These are phyloP conservation scores for Kwoniella sp. DNA, from an alignment of 768 basidiomycete genomes.

Conservation along the genomic window DNA sequence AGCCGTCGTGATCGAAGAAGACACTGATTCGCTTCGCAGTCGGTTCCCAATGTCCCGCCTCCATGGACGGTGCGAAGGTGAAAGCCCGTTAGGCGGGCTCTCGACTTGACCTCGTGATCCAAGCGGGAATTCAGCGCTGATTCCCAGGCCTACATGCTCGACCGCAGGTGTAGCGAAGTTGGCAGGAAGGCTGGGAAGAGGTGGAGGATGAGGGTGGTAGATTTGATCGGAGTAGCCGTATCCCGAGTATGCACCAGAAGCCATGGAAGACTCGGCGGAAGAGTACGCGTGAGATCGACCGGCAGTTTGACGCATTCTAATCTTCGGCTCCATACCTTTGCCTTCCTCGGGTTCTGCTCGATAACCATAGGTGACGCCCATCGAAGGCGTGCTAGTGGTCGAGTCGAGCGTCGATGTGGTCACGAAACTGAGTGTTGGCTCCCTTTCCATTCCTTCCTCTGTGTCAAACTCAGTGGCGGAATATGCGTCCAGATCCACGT, in stretches of 20 bases:
- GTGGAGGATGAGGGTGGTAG: slow-evolving; percentile 45
- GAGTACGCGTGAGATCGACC: slow-evolving; percentile 46
- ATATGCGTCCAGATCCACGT: slow-evolving; percentile 45
- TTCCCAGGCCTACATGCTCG: slow-evolving; percentile 43
- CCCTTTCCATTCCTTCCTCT: slow-evolving; percentile 28
- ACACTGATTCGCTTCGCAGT: slow-evolving; percentile 41
- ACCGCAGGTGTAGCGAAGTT: slow-evolving; percentile 17
- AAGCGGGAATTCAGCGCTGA: slow-evolving; percentile 28
- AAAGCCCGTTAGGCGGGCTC: slow-evolving; percentile 22
- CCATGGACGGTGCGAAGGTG: slow-evolving; percentile 43
- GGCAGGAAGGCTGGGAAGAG: slow-evolving; percentile 36
- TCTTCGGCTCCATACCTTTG: slow-evolving; percentile 29
- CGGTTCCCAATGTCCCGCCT: slow-evolving; percentile 35
- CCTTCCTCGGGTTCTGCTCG: slow-evolving; percentile 23
- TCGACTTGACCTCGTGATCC: slow-evolving; percentile 15
- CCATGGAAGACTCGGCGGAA: slow-evolving; percentile 43
- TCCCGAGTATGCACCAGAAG: slow-evolving; percentile 41
- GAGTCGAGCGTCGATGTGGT: slow-evolving; percentile 36
- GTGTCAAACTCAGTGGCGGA: slow-evolving; percentile 37
- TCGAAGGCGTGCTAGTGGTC: slow-evolving; percentile 43
- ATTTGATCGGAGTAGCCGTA: slow-evolving; percentile 34
- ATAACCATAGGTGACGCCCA: slow-evolving; percentile 35
- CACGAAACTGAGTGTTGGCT: slow-evolving; percentile 36
- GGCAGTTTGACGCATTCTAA: slow-evolving; percentile 31
- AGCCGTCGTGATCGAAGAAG: slow-evolving; percentile 41